These are phyloP conservation scores for Malus hybrid DNA, from an alignment of 331 rosid genomes.

Conservation along the genomic window DNA sequence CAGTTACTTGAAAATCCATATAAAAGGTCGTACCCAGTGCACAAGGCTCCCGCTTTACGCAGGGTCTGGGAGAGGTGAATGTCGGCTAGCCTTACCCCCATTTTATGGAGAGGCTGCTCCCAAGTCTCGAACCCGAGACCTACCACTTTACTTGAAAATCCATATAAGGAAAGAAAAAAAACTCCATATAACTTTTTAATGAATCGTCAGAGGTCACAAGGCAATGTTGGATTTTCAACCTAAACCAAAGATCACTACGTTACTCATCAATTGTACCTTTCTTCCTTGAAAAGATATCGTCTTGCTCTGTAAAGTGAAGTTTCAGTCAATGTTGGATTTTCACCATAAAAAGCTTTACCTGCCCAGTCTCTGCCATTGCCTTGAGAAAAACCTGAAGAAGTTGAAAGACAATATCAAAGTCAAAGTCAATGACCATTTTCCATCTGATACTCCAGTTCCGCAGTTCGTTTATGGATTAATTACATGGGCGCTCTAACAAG, in stretches of 20 bases:
- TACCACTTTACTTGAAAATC: neutral
- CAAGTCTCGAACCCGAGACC: too few species aligned
- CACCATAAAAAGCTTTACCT: conserved; percentile 70
- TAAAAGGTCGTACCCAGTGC: too few species aligned
- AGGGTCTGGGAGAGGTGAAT: too few species aligned
- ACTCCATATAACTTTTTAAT: neutral
- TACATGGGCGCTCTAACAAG: neutral
- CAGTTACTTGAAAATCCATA: neutral
- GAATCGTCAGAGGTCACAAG: conserved; percentile 17
- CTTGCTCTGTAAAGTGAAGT: conserved; percentile 90
- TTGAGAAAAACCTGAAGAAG: conserved; percentile 75
- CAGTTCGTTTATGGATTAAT: neutral
- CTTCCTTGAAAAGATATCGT: conserved; percentile 86
- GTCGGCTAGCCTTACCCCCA: too few species aligned
- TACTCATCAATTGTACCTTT: conserved; percentile 45
- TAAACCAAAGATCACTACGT: neutral
- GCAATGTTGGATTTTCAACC: neutral
- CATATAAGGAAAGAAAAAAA: neutral
- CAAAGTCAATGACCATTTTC: conserved; percentile 4
- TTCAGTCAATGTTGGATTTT: conserved; percentile 80
- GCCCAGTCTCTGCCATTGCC: conserved; percentile 98
- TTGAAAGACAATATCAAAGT: conserved; percentile 7
- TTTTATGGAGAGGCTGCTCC: too few species aligned
- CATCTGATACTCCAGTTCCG: neutral
- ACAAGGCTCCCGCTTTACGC: too few species aligned